Percentiles rank a stretch among this genome's conserved stretches.
These are phyloP conservation scores for Neurospora pannonica DNA, from an alignment of 495 filamentous ascomycete species.

Conservation along the genomic window DNA sequence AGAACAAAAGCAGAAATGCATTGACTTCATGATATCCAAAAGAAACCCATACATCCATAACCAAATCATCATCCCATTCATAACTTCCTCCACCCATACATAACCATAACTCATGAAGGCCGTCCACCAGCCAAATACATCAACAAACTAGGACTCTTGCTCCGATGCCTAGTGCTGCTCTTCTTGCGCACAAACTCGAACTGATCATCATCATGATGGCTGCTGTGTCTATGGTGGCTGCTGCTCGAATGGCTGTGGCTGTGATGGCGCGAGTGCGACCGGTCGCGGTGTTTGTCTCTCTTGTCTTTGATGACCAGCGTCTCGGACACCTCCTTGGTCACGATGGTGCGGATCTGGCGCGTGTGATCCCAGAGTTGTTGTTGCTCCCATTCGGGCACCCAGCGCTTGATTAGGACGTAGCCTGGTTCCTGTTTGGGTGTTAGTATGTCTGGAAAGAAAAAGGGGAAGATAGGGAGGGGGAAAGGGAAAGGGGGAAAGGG, in stretches of 20 bases:
- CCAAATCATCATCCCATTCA: too few relatives aligned
- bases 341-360: slow-evolving; percentile 41
- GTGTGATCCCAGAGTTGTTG: slow-evolving; percentile 66
- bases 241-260: slow-evolving; percentile 35
- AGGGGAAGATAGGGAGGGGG: neutral
- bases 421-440: slow-evolving; percentile 46
- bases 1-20: neutral
- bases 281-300: slow-evolving; percentile 17
- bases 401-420: slow-evolving; percentile 68
- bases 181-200: slow-evolving; percentile 57
- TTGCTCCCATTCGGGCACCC: slow-evolving; percentile 64
- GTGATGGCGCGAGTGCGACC: slow-evolving; percentile 31
- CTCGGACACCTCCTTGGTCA: slow-evolving; percentile 28
- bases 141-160: slow-evolving; percentile 38
- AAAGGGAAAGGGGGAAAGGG: neutral
- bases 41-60: neutral
- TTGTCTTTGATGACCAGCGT: slow-evolving; percentile 31
- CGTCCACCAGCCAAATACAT: slow-evolving; percentile 38
- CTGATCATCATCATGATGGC: slow-evolving; percentile 40
- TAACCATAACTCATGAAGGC: slow-evolving; percentile 17
- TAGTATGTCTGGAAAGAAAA: slow-evolving; percentile 10
- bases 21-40: neutral
- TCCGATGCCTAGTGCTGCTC: slow-evolving; percentile 28
- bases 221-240: slow-evolving; percentile 38
- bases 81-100: neutral